A percentile compares a stretch with the other conserved stretches of the same genome.
These are phyloP conservation scores for Alternaria sp. DNA, from an alignment of 2,329 filamentous ascomycete species.

Conservation along the genomic window DNA sequence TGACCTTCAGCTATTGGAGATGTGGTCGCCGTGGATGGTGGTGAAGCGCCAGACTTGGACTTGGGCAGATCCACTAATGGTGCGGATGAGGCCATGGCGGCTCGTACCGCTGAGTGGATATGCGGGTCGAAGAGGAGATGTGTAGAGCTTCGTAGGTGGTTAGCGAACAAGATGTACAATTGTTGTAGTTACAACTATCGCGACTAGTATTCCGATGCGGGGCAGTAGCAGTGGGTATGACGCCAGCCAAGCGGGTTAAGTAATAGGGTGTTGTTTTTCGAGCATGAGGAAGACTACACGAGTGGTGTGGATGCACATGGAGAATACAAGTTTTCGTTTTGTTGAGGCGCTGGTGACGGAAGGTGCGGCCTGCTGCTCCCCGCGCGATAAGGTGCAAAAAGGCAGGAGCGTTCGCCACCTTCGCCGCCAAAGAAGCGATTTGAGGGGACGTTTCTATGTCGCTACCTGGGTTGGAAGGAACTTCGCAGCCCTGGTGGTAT, in stretches of 20 bases:
- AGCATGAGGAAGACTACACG: background rate
- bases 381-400: background rate
- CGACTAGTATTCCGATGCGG: background rate
- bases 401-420: background rate
- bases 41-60: conserved; percentile 30
- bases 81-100: conserved; percentile 41
- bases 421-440: background rate
- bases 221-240: background rate
- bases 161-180: background rate
- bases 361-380: conserved; percentile 7
- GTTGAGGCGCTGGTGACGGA: conserved; percentile 15
- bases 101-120: conserved; percentile 8
- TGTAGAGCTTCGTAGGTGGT: background rate
- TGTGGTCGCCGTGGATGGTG: conserved; percentile 11
- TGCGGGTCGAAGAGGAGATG: conserved; percentile 9
- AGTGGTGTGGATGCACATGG: background rate
- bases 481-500: background rate
- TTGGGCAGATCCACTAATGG: conserved; percentile 37
- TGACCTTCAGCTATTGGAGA: conserved; percentile 8
- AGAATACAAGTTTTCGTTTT: conserved; percentile 3
- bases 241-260: background rate
- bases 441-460: background rate
- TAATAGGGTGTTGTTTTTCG: background rate
- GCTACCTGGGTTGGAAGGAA: background rate
- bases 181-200: background rate